Evolutionary conservation across 2,329 filamentous ascomycete genomes (phyloP).

Genomic region (Diaporthe capsici): DNA sequence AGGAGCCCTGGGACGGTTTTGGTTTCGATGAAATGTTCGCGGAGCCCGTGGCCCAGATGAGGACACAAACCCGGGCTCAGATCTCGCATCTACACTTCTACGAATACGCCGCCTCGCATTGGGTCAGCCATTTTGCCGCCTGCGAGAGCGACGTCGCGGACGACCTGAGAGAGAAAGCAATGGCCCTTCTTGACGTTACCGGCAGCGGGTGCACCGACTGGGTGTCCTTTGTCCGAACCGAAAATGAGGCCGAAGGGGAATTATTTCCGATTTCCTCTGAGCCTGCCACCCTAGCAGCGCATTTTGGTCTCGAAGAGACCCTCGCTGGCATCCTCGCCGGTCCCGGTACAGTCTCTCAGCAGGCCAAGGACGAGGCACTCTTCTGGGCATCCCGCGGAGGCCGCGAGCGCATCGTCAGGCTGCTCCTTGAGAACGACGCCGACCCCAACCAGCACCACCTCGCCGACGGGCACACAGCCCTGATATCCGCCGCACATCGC

Average conservation of each 20-base stretch:
- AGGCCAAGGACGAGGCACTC: not conserved
- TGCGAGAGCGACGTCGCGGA: not conserved
- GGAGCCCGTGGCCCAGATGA: not conserved
- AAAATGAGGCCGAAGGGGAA: slow-evolving; percentile 7
- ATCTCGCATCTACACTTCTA: slow-evolving; percentile 16
- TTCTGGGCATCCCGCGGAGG: slow-evolving; percentile 13
- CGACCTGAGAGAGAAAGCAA: not conserved
- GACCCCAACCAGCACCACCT: not conserved
- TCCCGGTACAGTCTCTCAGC: not conserved
- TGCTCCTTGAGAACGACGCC: not conserved
- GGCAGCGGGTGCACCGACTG: slow-evolving; percentile 10
- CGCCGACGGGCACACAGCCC: not conserved
- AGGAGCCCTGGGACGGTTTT: not conserved
- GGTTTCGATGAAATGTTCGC: not conserved
- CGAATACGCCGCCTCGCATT: slow-evolving; percentile 9
- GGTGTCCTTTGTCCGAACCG: slow-evolving; percentile 6
- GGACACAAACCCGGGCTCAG: slow-evolving; percentile 7
- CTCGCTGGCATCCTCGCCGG: not conserved
- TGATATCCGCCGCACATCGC: not conserved
- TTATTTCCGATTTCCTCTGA: not conserved
- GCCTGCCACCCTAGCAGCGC: not conserved
- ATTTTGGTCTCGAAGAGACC: not conserved
- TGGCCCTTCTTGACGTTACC: not conserved
- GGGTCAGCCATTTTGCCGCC: slow-evolving; percentile 5
- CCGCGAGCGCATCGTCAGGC: not conserved